phyloP scores from a whole-genome alignment of 805 yeast species.

The Metahyphopichia silvanorum region DNA sequence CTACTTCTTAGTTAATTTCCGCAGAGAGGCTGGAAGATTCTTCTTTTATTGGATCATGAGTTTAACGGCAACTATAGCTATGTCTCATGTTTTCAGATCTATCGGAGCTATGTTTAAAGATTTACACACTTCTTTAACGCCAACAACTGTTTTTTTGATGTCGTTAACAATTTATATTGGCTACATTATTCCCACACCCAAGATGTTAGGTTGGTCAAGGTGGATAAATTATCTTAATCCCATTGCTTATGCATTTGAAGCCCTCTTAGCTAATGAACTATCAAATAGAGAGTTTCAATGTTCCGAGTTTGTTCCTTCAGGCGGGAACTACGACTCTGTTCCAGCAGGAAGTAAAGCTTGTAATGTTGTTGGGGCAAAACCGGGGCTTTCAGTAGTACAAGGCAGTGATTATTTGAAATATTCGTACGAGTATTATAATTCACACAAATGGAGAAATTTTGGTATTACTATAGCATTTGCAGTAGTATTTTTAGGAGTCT shows the following conservation, averaged over 20 bases:
- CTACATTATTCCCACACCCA: slow-evolving; percentile 53
- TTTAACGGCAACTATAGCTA: slow-evolving; percentile 42
- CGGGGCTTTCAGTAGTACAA: slow-evolving; percentile 17
- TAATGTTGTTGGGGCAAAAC: slow-evolving; percentile 18
- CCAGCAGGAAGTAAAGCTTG: too few species aligned
- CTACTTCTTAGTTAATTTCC: slow-evolving; percentile 53
- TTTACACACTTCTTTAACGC: slow-evolving; percentile 55
- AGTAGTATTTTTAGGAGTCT: slow-evolving; percentile 51
- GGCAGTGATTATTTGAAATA: slow-evolving; percentile 29
- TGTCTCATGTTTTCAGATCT: slow-evolving; percentile 56
- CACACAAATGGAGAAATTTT: slow-evolving; percentile 60
- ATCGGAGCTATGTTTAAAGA: slow-evolving; percentile 49
- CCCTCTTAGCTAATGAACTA: slow-evolving; percentile 58
- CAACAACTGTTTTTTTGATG: slow-evolving; percentile 49
- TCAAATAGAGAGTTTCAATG: slow-evolving; percentile 45
- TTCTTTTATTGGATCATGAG: slow-evolving; percentile 49
- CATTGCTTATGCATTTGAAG: slow-evolving; percentile 54
- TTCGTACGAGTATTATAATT: slow-evolving; percentile 41
- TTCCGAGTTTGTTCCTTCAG: slow-evolving; percentile 46
- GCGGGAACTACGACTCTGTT: slow-evolving; percentile 23
- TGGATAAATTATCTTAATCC: slow-evolving; percentile 66
- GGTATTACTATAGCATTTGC: slow-evolving; percentile 60
- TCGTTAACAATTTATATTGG: slow-evolving; percentile 53
- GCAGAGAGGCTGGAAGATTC: slow-evolving; percentile 50
- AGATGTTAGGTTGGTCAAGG: slow-evolving; percentile 62